Percentiles rank a stretch among this genome's conserved stretches.
Conservation (phyloP, 2,329 filamentous ascomycete species). For the Coniochaeta sp. region DNA sequence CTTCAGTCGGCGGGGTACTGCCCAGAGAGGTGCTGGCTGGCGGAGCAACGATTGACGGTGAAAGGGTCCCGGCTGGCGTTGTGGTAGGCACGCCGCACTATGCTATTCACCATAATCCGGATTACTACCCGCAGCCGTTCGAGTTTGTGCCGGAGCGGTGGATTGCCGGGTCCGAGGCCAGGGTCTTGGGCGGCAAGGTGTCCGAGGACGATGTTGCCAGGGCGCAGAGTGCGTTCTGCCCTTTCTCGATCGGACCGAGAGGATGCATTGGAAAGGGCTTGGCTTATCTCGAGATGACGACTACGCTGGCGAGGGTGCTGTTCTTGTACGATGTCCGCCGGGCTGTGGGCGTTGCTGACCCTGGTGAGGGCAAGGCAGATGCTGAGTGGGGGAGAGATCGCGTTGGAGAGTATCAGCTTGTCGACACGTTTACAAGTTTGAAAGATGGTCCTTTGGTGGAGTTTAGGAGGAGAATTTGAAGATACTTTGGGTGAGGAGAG, state of each 20-base stretch:
- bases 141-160: constrained; percentile 58
- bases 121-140: constrained; percentile 54
- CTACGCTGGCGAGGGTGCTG: constrained; percentile 52
- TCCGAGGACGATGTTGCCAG: constrained; percentile 42
- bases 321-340: constrained; percentile 53
- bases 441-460: constrained; percentile 67
- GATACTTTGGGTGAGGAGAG: constrained; percentile 6
- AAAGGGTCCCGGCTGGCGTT: constrained; percentile 47
- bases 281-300: constrained; percentile 60
- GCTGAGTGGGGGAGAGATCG: constrained; percentile 48
- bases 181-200: constrained; percentile 22
- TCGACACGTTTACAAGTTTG: constrained; percentile 65
- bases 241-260: constrained; percentile 62
- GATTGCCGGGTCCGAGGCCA: constrained; percentile 38
- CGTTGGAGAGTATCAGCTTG: constrained; percentile 57
- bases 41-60: constrained; percentile 46
- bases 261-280: constrained; percentile 67
- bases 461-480: constrained; percentile 32
- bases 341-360: constrained; percentile 39
- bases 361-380: constrained; percentile 41
- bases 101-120: constrained; percentile 58
- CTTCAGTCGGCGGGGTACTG: constrained; percentile 51
- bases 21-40: constrained; percentile 51
- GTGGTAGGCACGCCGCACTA: constrained; percentile 61
- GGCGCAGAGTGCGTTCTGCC: constrained; percentile 64